These are phyloP conservation scores for Boehmeria nivea DNA, from an alignment of 306 rosid species.

Conservation along the genomic window DNA sequence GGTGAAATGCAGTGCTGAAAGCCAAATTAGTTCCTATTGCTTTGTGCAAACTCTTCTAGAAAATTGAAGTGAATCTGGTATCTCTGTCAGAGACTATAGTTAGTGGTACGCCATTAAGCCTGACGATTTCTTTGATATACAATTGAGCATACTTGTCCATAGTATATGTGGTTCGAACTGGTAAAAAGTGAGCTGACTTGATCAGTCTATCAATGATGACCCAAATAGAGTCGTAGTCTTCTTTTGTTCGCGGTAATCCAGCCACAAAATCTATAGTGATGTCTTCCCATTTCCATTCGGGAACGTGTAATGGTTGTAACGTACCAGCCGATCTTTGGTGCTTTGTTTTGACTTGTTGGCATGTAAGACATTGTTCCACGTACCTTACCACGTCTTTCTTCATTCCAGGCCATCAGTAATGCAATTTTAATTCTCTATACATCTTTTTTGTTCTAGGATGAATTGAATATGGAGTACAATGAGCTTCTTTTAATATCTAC, in stretches of 20 bases:
- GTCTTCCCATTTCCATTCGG: neutral
- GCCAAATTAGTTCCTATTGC: too few species aligned
- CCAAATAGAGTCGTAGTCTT: neutral
- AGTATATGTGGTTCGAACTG: neutral
- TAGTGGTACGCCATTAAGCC: neutral
- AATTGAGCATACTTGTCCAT: neutral
- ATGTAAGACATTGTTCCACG: neutral
- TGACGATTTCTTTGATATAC: neutral
- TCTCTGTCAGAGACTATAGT: neutral
- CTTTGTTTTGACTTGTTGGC: neutral
- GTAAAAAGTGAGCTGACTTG: neutral
- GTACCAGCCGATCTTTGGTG: neutral
- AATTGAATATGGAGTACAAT: too few species aligned
- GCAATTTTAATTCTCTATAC: neutral
- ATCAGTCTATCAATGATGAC: neutral
- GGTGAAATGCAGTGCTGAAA: neutral
- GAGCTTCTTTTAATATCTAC: neutral
- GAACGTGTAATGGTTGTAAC: neutral
- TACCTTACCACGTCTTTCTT: too few species aligned
- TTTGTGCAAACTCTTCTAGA: neutral
- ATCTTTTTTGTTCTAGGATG: too few species aligned
- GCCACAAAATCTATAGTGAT: neutral
- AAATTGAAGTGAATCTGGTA: too few species aligned
- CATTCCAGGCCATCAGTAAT: too few species aligned
- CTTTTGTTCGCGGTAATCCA: neutral